Evolutionary conservation across 2,329 filamentous ascomycete genomes (phyloP).

Genomic region (Neophaeococcomyces mojaviensis): DNA sequence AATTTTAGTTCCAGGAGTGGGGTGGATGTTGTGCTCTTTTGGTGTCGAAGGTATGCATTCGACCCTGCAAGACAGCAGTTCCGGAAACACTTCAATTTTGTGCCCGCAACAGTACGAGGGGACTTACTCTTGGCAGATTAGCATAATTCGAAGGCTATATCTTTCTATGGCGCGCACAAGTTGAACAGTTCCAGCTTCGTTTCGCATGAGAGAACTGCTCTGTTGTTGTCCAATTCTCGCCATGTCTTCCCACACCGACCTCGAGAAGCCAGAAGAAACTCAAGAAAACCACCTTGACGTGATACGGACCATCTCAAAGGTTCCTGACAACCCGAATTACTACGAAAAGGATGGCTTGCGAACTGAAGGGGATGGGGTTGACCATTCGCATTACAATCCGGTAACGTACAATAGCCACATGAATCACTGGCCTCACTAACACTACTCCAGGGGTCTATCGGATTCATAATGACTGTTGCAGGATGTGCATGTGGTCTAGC

Average conservation of each 20-base stretch:
- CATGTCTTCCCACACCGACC: background rate
- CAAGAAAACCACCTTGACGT: constrained; percentile 24
- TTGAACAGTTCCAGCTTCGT: too few relatives aligned
- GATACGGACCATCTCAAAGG: constrained; percentile 18
- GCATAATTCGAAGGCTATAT: too few relatives aligned
- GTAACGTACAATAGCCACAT: constrained; percentile 22
- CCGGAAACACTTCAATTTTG: too few relatives aligned
- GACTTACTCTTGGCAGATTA: too few relatives aligned
- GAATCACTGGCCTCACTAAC: background rate
- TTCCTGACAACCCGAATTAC: constrained; percentile 30
- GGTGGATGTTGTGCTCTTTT: too few relatives aligned
- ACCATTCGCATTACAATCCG: constrained; percentile 38
- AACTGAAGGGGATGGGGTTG: constrained; percentile 39
- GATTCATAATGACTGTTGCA: constrained; percentile 2
- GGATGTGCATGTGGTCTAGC: constrained; percentile 4
- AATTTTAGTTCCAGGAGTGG: too few relatives aligned
- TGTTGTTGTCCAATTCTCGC: too few relatives aligned
- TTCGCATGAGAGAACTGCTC: too few relatives aligned
- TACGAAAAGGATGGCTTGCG: constrained; percentile 39
- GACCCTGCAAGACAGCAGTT: too few relatives aligned
- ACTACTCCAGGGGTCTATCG: constrained; percentile 5
- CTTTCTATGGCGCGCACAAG: too few relatives aligned
- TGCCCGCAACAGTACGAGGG: too few relatives aligned
- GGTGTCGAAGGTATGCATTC: too few relatives aligned
- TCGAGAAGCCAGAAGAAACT: constrained; percentile 22